phyloP scores from a whole-genome alignment of 441 rosid genomes.

The Gossypium gossypioides region DNA sequence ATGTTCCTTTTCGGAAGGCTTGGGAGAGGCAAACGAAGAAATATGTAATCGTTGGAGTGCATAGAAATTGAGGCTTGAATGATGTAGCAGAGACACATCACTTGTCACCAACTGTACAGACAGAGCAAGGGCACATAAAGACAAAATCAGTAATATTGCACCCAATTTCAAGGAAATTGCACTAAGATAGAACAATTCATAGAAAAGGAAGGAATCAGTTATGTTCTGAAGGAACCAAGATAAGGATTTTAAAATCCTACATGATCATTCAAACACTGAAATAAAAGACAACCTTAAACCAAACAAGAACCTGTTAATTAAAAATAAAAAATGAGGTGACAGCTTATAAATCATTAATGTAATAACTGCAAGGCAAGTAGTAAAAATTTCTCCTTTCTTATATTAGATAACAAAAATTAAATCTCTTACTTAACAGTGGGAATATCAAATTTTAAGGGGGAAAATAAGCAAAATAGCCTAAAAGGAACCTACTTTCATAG shows the following conservation, averaged over 20 bases:
- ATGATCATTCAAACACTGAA: not conserved
- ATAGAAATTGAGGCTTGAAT: constrained; percentile 29
- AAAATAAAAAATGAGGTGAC: not conserved
- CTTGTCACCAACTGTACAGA: constrained; percentile 30
- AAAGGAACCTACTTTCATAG: not conserved
- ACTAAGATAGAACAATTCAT: not conserved
- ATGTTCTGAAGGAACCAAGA: not conserved
- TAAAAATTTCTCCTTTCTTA: not conserved
- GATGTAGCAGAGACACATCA: constrained; percentile 36
- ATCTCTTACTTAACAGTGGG: not conserved
- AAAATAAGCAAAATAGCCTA: not conserved
- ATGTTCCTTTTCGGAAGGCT: constrained; percentile 38
- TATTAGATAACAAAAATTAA: not conserved
- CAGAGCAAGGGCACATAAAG: not conserved
- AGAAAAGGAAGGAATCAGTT: not conserved
- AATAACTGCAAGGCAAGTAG: not conserved
- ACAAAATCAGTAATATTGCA: not conserved
- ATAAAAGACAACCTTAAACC: not conserved
- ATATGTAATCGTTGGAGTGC: constrained; percentile 49
- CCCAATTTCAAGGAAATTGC: not conserved
- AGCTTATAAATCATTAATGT: not conserved
- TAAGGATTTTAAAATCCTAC: not conserved
- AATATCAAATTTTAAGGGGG: not conserved
- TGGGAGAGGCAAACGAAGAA: constrained; percentile 64
- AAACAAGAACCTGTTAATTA: not conserved